A percentile compares a stretch with the other conserved stretches of the same genome.
Evolutionary conservation across 139 green algal species (phyloP).

Genomic region (Chlorella sp.): DNA sequence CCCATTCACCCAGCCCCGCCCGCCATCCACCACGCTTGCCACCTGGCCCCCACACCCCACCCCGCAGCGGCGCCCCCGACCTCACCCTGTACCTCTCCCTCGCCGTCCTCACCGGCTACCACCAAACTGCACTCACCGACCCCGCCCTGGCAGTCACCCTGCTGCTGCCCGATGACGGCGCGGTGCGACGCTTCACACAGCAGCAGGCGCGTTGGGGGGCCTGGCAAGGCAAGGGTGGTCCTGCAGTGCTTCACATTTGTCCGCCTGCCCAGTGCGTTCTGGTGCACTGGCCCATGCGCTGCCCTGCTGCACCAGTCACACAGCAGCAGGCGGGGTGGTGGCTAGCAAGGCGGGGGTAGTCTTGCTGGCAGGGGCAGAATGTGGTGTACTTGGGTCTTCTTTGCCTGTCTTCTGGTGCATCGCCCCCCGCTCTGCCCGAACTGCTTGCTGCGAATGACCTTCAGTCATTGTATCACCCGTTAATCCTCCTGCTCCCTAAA

Average conservation of each 20-base stretch:
- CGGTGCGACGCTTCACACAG: not conserved
- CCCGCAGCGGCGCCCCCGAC: slow-evolving; percentile 12
- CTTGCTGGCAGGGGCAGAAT: not conserved
- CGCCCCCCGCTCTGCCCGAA: no score
- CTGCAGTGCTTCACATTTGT: no score
- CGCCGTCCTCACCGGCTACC: slow-evolving; percentile 11
- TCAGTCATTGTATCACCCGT: no score
- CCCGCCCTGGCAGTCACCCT: slow-evolving; percentile 16
- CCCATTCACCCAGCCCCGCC: not conserved
- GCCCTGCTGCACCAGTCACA: no score
- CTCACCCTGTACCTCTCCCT: slow-evolving; percentile 18
- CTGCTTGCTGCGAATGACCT: no score
- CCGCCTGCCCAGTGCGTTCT: no score
- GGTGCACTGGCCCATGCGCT: no score
- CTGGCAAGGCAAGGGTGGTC: not conserved
- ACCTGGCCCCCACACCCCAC: not conserved
- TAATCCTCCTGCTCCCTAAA: no score
- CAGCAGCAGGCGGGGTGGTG: not conserved
- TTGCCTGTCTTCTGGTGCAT: no score
- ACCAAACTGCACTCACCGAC: not conserved
- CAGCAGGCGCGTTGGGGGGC: not conserved
- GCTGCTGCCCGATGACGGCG: slow-evolving; percentile 13
- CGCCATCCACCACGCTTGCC: not conserved
- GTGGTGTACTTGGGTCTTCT: not conserved
- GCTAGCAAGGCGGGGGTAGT: not conserved